Base-by-base conservation (phyloP, 1,139 yeast species). In the Meyerozyma guilliermondii region DNA sequence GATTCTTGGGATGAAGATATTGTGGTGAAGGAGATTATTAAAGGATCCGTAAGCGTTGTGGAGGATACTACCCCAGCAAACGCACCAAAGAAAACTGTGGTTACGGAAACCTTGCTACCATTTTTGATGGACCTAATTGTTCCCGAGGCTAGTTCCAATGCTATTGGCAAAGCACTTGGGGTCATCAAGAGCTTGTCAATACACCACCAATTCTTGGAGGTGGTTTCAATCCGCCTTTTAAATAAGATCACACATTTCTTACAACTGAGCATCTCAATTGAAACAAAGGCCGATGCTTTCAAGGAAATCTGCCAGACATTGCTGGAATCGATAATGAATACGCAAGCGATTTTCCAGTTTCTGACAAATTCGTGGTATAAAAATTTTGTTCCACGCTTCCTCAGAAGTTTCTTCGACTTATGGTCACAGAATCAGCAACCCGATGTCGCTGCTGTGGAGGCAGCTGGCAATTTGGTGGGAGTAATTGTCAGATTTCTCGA, bases 101-200 rank as follows among this genome's bases (percentile, higher is more conserved):
- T 89, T 1, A 61, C 81, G 26, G 83, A 80, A 28, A 69, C 76
- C 6, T 71, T 87, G 1, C 67, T 87, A 41, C 87, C 91, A 1
- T 69, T 68, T 26, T 65, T 89, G 43, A 59, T 87, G 31, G 66
- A 76, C 13, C 1, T 61, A 71, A 34, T 59, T 81, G 28, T 82
- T 3, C 42, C 51, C 28, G 56, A 50, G 17, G 35, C 39, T 4
- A 41, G 85, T 1, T 72, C 69, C 35, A 49, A 58, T 11, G 69
- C 46, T 9, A 40, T 55, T 40, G 47, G 50, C 33, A 66, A 68
- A 39, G 60, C 74, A 2, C 62, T 82, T 39, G 64, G 64, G 7
- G 63, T 81, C 11, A 59, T 80, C 38, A 68, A 66, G n/a, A 59
- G 60, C 13, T 61, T 78, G 24, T 67, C 78, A 39, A 68, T 73